Evolutionary conservation across 805 yeast genomes (phyloP), one percentile per base, ranked within the genome.

Genomic region (Metschnikowia lunata): DNA sequence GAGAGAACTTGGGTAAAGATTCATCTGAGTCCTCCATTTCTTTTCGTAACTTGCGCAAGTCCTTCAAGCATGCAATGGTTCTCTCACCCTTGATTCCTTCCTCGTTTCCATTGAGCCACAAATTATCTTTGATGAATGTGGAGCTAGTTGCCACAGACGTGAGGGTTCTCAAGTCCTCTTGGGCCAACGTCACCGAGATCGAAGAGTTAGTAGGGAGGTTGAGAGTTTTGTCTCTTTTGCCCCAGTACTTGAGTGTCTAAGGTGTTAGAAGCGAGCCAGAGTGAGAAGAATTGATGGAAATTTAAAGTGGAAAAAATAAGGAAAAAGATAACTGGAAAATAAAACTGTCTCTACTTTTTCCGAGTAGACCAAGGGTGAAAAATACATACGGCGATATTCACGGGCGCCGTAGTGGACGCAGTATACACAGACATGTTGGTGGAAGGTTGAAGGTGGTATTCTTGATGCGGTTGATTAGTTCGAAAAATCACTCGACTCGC

Each of bases 171-270:
- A 93, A 75, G 64, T 93, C 97, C 47, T 83, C 80, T 67, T 91
- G 98, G 4, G 95, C 79, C 50, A 93, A 74, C 8, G 99, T 93
- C 39, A 93, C 97, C 18, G 97, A 88, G 54, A 93, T 89, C 27
- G 97, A 89, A 10, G 95, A 86, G 71, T 93, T 93, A 42, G 99
- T 93, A 39, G 99, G 99, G 42, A 93, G 73, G 61, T 93, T 93
- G 59, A 93, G 78, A 38, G 74, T 72, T 50, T 81, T 83, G 67
- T 93, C 98, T 61, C 99, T 80, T 69, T 93, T 93, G 39, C 99
- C 99, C 99, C 99, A 93, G 72, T 93, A 93, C 69, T 93, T 93
- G 52, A 93, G 76, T 33, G 98, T 93, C 82, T 82, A 50, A 28
- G 10, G 6, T 6, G 41, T 42, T 36, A 37, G 45, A 37, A 26